Conservation (phyloP, 345 rosid species). For the Corymbia maculata region DNA sequence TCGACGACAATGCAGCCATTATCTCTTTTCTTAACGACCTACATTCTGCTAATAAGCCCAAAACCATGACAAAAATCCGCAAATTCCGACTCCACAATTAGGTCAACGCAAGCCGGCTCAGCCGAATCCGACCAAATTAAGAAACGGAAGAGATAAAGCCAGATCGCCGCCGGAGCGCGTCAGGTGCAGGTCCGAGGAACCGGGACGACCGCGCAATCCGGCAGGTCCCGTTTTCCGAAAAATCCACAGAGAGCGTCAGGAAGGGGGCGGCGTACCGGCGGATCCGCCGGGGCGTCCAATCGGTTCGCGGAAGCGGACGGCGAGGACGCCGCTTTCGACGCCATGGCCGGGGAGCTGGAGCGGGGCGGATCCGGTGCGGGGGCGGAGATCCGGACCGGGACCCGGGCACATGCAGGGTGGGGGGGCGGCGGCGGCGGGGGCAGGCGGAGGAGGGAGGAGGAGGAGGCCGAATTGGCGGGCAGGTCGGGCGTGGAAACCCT, state of each 20-base stretch:
- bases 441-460: background rate
- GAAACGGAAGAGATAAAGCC: background rate
- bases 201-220: background rate
- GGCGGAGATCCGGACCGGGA: constrained; percentile 3
- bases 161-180: background rate
- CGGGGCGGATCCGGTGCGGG: background rate
- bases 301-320: constrained; percentile 46
- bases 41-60: background rate
- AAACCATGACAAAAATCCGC: background rate
- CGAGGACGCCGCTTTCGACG: constrained; percentile 38
- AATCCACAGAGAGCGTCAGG: background rate
- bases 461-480: background rate
- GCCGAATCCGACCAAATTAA: background rate
- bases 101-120: background rate
- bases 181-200: background rate
- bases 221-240: background rate
- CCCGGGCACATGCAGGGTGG: constrained; percentile 21
- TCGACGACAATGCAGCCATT: background rate
- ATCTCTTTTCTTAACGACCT: background rate
- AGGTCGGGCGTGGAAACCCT: background rate
- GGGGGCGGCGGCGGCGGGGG: background rate
- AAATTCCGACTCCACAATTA: background rate
- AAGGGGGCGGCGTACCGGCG: constrained; percentile 1
- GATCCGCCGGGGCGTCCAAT: constrained; percentile 38
- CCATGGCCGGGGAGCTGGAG: constrained; percentile 27